Conservation (phyloP, 2,329 filamentous ascomycete genomes). For the Clonostachys chloroleuca region DNA sequence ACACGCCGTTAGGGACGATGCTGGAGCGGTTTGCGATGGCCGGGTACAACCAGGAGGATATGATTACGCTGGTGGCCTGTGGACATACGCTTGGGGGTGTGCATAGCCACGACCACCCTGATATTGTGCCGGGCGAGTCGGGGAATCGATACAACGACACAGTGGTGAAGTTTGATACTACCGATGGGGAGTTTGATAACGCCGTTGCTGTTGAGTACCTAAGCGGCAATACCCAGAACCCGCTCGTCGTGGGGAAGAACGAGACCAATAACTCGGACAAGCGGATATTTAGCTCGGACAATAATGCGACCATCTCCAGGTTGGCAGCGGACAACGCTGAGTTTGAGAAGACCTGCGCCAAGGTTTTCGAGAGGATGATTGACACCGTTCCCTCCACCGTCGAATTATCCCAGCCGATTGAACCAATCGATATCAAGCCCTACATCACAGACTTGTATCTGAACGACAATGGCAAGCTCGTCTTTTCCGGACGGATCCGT, state of each 20-base stretch:
- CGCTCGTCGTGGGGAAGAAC: conserved; percentile 30
- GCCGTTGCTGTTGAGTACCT: conserved; percentile 35
- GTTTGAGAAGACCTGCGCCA: conserved; percentile 24
- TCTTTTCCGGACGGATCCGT: conserved; percentile 17
- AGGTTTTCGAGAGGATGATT: conserved; percentile 23
- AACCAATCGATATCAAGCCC: conserved; percentile 19
- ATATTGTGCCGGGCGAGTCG: conserved; percentile 14
- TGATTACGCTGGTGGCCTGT: conserved; percentile 25
- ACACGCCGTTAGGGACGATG: conserved; percentile 14
- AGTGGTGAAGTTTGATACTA: conserved; percentile 26
- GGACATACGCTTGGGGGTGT: conserved; percentile 31
- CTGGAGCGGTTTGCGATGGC: conserved; percentile 15
- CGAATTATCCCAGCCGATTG: conserved; percentile 17
- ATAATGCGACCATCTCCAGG: conserved; percentile 31
- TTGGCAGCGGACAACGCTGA: conserved; percentile 24
- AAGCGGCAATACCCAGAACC: conserved; percentile 29
- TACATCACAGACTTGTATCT: conserved; percentile 15
- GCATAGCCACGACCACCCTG: conserved; percentile 32
- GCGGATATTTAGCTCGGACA: conserved; percentile 34
- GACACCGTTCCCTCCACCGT: conserved; percentile 20
- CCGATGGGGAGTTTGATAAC: conserved; percentile 39
- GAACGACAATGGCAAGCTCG: conserved; percentile 12
- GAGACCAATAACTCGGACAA: conserved; percentile 30
- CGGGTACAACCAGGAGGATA: conserved; percentile 20
- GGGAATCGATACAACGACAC: conserved; percentile 21